A percentile compares a stretch with the other conserved stretches of the same genome.
Evolutionary conservation across 2,329 filamentous ascomycete species (phyloP).

Genomic region (Dactylellina haptotyla): DNA sequence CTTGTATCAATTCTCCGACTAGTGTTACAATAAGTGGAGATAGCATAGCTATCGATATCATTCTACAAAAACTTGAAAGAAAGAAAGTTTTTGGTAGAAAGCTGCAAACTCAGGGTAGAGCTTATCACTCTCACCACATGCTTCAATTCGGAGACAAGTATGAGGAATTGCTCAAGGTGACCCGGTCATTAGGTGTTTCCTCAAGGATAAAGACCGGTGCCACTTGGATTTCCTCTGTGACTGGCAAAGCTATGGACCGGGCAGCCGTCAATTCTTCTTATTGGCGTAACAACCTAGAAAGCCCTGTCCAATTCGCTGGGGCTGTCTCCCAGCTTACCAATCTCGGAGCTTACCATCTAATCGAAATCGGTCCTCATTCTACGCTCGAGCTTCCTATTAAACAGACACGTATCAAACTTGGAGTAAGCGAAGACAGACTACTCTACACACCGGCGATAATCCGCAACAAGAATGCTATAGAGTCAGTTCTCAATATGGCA

Average conservation of each 20-base stretch:
- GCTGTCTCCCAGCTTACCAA: slow-evolving; percentile 56
- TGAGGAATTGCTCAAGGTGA: not conserved
- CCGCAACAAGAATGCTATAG: slow-evolving; percentile 51
- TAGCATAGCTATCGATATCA: slow-evolving; percentile 52
- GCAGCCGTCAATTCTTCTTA: slow-evolving; percentile 56
- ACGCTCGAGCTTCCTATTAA: slow-evolving; percentile 54
- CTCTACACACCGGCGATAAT: slow-evolving; percentile 49
- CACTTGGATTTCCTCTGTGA: slow-evolving; percentile 55
- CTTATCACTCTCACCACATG: slow-evolving; percentile 64
- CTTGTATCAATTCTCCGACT: slow-evolving; percentile 58
- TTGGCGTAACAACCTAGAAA: slow-evolving; percentile 60
- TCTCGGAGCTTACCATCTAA: slow-evolving; percentile 5
- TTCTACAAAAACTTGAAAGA: slow-evolving; percentile 56
- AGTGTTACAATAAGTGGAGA: slow-evolving; percentile 59
- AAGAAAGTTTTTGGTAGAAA: slow-evolving; percentile 6
- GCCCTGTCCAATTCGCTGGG: slow-evolving; percentile 60
- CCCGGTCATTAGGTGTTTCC: not conserved
- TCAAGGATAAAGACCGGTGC: not conserved
- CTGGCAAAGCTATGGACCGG: slow-evolving; percentile 55
- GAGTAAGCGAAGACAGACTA: slow-evolving; percentile 7
- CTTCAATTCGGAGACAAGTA: not conserved
- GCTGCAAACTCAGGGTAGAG: slow-evolving; percentile 53
- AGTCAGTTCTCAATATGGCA: slow-evolving; percentile 26
- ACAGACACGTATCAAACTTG: slow-evolving; percentile 17
- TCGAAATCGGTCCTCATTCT: slow-evolving; percentile 56